Base-by-base conservation (phyloP, 345 rosid species). In the Linum trigynum region DNA sequence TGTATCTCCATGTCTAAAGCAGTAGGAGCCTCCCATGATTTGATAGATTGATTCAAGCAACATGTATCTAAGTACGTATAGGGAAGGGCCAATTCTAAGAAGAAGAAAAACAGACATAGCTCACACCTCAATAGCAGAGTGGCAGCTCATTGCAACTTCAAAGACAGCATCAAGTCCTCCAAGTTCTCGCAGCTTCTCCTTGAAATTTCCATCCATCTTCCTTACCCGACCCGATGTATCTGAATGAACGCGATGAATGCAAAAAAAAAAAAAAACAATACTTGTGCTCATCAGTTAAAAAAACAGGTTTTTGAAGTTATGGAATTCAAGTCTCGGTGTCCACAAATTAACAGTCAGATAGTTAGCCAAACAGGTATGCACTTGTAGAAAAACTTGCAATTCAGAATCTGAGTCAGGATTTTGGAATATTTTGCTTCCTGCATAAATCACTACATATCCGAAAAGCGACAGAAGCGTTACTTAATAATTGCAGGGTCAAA, bases 161-260 rank as follows among this genome's bases (percentile, higher is more conserved):
- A 91, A 81, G 67, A 95, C 98, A 62, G 94, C 90, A 85, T 91
- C 97, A 72, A 95, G 97, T 68, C 99, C 99, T 74, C 96, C 96
- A 71, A 72, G 71, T 74, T 91, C 96, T 72, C 99, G 78, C 51
- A 91, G 74, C 78, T 82, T 95, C 82, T 95, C 97, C 84, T 95
- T 95, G 66, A 95, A 91, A 78, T 85, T 80, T 55, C 97, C 90
- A 59, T 95, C 96, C 0, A 77, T 77, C 79, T 89, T 87, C 79
- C 87, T 91, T 42, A 86, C 86, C 39, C 84, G 68, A 58, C 97
- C 96, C 77, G 96, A 80, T 59, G 84, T 74, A 76, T 91, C 99
- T 95, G 85, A 61, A 76, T 41, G 56, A 73, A 67, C 10, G 35
- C 61, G 23, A 66, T 45, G 15, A 36, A 66, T 45, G 15, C 55